A percentile compares a stretch with the other conserved stretches of the same genome.
phyloP scores from a whole-genome alignment of 1,284 basidiomycete genomes.

The Trametes pubescens region DNA sequence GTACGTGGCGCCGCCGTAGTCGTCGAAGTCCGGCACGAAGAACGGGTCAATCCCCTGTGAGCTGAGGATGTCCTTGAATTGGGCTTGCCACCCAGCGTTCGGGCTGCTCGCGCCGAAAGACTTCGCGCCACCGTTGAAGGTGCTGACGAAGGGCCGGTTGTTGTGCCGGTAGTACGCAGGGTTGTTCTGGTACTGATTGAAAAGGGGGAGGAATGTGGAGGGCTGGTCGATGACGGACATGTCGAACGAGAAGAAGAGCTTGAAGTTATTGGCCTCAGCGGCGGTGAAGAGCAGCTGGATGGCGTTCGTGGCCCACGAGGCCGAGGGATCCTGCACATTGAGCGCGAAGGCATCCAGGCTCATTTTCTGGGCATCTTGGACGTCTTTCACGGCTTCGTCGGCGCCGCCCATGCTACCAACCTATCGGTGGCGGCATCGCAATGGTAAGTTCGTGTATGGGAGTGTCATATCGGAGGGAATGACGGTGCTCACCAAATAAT shows the following conservation, averaged over 20 bases:
- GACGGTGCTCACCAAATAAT: conserved; percentile 18
- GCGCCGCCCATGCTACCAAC: conserved; percentile 24
- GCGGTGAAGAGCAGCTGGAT: conserved; percentile 25
- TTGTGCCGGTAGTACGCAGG: conserved; percentile 27
- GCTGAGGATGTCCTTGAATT: conserved; percentile 24
- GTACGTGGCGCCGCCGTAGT: conserved; percentile 23
- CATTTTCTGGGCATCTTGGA: conserved; percentile 24
- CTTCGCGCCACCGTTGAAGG: conserved; percentile 25
- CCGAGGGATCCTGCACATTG: conserved; percentile 22
- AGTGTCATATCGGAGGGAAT: neutral
- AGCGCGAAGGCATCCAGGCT: conserved; percentile 27
- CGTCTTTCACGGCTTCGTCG: conserved; percentile 25
- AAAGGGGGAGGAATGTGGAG: conserved; percentile 25
- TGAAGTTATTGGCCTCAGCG: conserved; percentile 55
- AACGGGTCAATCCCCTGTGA: conserved; percentile 24
- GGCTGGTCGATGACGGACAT: conserved; percentile 53
- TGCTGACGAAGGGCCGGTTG: conserved; percentile 26
- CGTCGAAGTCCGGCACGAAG: conserved; percentile 30
- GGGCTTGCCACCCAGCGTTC: conserved; percentile 25
- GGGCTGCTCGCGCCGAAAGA: conserved; percentile 26
- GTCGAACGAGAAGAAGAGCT: conserved; percentile 83
- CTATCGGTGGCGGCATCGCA: conserved; percentile 1
- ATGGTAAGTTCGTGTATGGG: neutral
- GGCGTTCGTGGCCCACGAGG: conserved; percentile 10
- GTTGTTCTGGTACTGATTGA: conserved; percentile 23